phyloP scores from a whole-genome alignment of 139 green algal genomes.

The Picochlorum sp. region DNA sequence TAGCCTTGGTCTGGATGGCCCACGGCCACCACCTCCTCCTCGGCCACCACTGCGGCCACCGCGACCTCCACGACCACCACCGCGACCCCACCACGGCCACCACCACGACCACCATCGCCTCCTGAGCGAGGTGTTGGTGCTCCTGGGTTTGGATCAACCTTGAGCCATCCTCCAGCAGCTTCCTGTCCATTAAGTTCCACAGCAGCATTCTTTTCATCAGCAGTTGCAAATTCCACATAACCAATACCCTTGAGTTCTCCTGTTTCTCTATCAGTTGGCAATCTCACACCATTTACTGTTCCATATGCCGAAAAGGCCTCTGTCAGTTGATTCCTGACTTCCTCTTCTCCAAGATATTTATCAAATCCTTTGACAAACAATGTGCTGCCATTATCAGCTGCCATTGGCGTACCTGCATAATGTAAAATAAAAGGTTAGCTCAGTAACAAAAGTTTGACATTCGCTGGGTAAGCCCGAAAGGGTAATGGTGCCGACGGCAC shows the following conservation, averaged over 20 bases:
- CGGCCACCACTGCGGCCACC: constrained; percentile 33
- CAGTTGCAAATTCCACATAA: constrained; percentile 59
- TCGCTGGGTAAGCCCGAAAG: constrained; percentile 37
- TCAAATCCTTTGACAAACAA: constrained; percentile 78
- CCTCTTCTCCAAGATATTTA: constrained; percentile 55
- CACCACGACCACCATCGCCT: constrained; percentile 21
- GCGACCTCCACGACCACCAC: constrained; percentile 13
- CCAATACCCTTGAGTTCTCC: constrained; percentile 66
- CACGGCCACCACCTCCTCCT: constrained; percentile 21
- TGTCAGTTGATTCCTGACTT: constrained; percentile 45
- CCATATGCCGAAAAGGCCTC: constrained; percentile 51
- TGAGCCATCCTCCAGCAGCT: constrained; percentile 49
- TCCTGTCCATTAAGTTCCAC: constrained; percentile 50
- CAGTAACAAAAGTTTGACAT: constrained; percentile 9
- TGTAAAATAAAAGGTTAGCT: constrained; percentile 7
- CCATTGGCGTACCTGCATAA: constrained; percentile 15
- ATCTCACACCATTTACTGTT: constrained; percentile 47
- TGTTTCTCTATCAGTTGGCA: constrained; percentile 65
- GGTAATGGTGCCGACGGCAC: constrained; percentile 36
- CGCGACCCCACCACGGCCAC: constrained; percentile 30
- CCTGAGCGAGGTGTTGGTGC: neutral
- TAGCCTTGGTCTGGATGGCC: constrained; percentile 30
- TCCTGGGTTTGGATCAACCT: constrained; percentile 31
- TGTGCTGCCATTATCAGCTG: constrained; percentile 30
- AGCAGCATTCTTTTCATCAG: constrained; percentile 46